phyloP scores from a whole-genome alignment of 257 asterid species.

The Plectranthus barbatus region DNA sequence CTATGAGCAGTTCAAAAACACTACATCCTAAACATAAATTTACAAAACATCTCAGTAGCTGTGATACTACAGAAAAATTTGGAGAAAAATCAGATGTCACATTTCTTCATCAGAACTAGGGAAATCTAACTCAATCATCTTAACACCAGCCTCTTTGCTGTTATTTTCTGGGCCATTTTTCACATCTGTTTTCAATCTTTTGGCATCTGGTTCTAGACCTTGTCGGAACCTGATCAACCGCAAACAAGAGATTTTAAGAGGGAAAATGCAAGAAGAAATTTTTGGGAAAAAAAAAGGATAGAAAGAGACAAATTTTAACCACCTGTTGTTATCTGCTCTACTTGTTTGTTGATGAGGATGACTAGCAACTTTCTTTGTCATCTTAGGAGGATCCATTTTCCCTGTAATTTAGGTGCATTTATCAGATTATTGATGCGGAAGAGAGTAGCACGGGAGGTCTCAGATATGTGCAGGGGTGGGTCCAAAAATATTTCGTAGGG shows the following conservation, averaged over 20 bases:
- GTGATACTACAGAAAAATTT: background rate
- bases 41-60: background rate
- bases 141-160: constrained; percentile 30
- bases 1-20: background rate
- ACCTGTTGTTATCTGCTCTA: constrained; percentile 44
- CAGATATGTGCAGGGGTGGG: too few species aligned
- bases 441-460: too few species aligned
- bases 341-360: constrained; percentile 28
- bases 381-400: constrained; percentile 25
- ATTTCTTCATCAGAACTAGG: constrained; percentile 76
- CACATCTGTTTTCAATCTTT: constrained; percentile 42
- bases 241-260: constrained; percentile 19
- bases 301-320: background rate
- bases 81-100: constrained; percentile 15
- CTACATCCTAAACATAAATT: background rate
- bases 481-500: too few species aligned
- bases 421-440: background rate
- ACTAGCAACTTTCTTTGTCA: constrained; percentile 16
- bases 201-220: constrained; percentile 38
- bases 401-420: constrained; percentile 24
- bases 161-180: constrained; percentile 24
- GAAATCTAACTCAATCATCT: constrained; percentile 80
- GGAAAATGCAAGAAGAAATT: background rate
- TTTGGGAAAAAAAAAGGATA: background rate
- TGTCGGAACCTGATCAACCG: constrained; percentile 29